Base-by-base conservation (phyloP, 805 yeast genomes). In the Myxozyma mucilagina region DNA sequence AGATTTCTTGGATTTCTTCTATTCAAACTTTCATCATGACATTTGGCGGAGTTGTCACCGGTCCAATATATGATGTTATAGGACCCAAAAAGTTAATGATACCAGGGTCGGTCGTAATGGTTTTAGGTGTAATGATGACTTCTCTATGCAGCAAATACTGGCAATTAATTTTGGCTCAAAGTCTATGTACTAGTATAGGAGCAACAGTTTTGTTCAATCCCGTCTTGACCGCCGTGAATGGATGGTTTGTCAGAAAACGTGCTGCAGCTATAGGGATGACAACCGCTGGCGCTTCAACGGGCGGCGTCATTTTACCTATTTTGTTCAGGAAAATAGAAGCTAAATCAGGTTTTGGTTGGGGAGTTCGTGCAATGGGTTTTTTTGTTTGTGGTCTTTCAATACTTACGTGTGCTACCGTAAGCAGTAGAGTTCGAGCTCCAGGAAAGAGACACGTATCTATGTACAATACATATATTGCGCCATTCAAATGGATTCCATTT, bases 141-240 rank as follows among this genome's bases (percentile, higher is more conserved):
- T 68, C 73, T 32, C 63, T 74, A 56, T 78, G 82, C 45, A 71
- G 71, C 1, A 67, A 75, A 11, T 74, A 81, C 18, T 81, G 78
- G 68, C 87, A 84, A 60, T 78, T 84, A 56, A 75, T 84, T 38
- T 70, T 84, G 14, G 75, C 82, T 1, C 84, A 83, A 68, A 81
- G 87, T 38, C 67, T 81, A 13, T 78, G 82, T 4, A 69, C 78
- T 47, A 84, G 84, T 0, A 53, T 80, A 1, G 82, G 82, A 0
- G 70, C 76, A 4, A 73, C 79, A 1, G 57, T 80, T 56, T 69
- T 78, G 29, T 79, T 81, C 71, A 70, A 78, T 4, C 76, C 83
- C 3, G 69, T 79, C 47, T 70, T 82, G 20, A 77, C 82, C 4
- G 72, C 76, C 3, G 72, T 80, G 10, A 72, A 82, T 0, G 81